Evolutionary conservation across 1,139 yeast genomes (phyloP), one percentile per base, ranked within the genome.

Genomic region (Diutina rugosa): DNA sequence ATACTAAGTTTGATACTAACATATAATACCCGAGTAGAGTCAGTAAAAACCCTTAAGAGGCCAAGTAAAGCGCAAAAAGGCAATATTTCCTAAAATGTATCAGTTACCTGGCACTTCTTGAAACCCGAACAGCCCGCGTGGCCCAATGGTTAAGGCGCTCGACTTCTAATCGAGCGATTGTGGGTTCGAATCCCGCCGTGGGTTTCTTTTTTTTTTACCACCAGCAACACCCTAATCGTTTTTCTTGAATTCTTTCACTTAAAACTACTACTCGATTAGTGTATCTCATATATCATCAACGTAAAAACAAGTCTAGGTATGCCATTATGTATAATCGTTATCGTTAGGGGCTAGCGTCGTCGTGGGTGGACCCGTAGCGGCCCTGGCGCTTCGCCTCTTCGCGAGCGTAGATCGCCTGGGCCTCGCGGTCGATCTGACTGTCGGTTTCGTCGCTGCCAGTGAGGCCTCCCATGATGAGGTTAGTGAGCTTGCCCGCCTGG

Each of bases 401-500:
- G 7, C 53, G 26, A 6, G 7, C 14, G 16, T 29, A 49, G 4
- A 49, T 32, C n/a, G 7, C n/a, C 14, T 16, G 12, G 6, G 53
- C 44, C 29, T 49, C 53, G 4, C 53, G 41, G 12, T 49, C 53
- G 35, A 49, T 30, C 32, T 49, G 53, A n/a, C 29, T 16, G n/a
- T n/a, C 26, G 14, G 53, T 49, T 12, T 49, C 53, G 32, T 49
- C 45, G 26, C 12, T 44, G 3, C 8, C 8, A 32, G 8, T 8
- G 5, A 8, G 26, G 29, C 26, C 9, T 1, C 14, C n/a, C 44
- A 49, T 49, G 44, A 49, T 16, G 4, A 32, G 10, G 18, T 49
- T 49, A 45, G 53, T 49, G 10, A 29, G 16, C 29, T 49, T 49
- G 21, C 41, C 53, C 44, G 32, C 60, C 57, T 74, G 77, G 61